These are phyloP conservation scores for Fraxinus velutina DNA, from an alignment of 305 asterid species.

Conservation along the genomic window DNA sequence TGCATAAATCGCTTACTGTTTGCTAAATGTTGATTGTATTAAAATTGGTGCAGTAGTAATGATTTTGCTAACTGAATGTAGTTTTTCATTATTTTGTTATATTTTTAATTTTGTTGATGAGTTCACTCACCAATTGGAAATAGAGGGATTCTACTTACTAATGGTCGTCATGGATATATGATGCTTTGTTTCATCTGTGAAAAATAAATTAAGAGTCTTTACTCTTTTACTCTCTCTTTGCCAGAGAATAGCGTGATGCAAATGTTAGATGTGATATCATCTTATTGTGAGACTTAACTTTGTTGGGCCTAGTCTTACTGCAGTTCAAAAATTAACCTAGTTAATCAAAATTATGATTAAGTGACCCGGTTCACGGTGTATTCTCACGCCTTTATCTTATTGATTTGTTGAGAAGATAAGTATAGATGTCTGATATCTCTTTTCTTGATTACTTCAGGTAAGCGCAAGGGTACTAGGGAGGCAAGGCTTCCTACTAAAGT, in stretches of 20 bases:
- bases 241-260: background rate
- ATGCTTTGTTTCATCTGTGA: background rate
- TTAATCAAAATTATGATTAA: background rate
- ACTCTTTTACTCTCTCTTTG: background rate
- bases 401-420: background rate
- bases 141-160: background rate
- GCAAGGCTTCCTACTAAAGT: conserved; percentile 86
- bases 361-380: background rate
- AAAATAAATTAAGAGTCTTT: background rate
- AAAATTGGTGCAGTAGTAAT: background rate
- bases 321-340: background rate
- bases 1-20: background rate
- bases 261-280: background rate
- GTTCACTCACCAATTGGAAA: background rate
- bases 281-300: background rate
- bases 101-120: background rate
- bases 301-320: background rate
- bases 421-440: background rate
- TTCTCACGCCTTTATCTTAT: background rate
- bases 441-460: conserved; percentile 42
- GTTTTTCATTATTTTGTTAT: background rate
- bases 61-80: background rate
- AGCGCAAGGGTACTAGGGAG: conserved; percentile 93
- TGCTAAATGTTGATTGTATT: background rate
- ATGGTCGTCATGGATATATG: background rate